These are phyloP conservation scores for Diatrype stigma DNA, from an alignment of 2,329 filamentous ascomycete genomes.

Conservation along the genomic window DNA sequence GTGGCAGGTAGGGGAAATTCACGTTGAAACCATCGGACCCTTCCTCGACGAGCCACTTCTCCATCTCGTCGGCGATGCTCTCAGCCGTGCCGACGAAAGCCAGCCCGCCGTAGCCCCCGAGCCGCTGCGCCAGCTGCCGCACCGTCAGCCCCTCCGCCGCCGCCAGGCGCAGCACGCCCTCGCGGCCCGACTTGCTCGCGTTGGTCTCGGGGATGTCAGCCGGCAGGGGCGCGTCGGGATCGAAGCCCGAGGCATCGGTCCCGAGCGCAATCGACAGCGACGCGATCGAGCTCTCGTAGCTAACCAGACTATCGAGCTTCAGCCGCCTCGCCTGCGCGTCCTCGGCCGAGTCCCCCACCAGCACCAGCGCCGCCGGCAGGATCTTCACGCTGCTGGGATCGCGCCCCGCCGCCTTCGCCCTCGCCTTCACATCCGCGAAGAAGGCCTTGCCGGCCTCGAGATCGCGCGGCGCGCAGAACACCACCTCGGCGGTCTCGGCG, in stretches of 20 bases:
- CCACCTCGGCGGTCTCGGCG: constrained; percentile 48
- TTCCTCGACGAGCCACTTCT: constrained; percentile 41
- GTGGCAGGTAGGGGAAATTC: constrained; percentile 44
- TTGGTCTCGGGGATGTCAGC: constrained; percentile 48
- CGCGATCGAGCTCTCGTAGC: constrained; percentile 51
- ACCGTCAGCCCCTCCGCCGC: constrained; percentile 42
- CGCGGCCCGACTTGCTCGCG: constrained; percentile 46
- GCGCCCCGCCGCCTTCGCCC: constrained; percentile 40
- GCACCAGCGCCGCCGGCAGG: constrained; percentile 45
- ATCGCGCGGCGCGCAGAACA: constrained; percentile 47
- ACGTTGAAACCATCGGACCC: constrained; percentile 50
- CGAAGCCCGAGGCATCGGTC: constrained; percentile 41
- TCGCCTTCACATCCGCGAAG: constrained; percentile 48
- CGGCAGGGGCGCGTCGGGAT: constrained; percentile 46
- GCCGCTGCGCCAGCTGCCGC: constrained; percentile 46
- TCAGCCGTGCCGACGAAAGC: constrained; percentile 47
- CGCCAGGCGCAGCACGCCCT: constrained; percentile 40
- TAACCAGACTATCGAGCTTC: constrained; percentile 46
- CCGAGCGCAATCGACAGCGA: constrained; percentile 46
- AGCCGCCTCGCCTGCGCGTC: constrained; percentile 46
- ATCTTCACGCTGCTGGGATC: constrained; percentile 45
- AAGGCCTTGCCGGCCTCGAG: constrained; percentile 41
- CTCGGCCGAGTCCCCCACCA: constrained; percentile 45
- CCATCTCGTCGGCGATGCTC: constrained; percentile 46
- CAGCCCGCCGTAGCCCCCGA: constrained; percentile 45